Evolutionary conservation across 106 monocot species (phyloP), one percentile per base, ranked within the genome.

Genomic region (Xerophyta viscosa): DNA sequence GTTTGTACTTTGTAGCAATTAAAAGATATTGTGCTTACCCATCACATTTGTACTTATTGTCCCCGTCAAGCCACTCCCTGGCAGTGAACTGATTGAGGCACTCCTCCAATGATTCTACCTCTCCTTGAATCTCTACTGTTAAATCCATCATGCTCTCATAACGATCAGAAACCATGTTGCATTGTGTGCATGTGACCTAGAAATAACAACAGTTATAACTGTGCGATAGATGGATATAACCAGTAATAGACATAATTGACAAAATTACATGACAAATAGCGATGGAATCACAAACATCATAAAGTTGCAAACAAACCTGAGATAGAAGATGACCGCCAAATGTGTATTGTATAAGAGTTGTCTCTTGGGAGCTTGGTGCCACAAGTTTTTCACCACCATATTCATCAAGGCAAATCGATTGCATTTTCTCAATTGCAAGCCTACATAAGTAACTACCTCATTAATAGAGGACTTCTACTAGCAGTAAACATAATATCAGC

Each of bases 81-180:
- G 65, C 58, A 41, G 96, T 96, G 54, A 89, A 89, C 48, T 89
- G 84, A 45, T 85, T 55, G n/a, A 96, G 64, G 53, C 89, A 89
- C 31, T 96, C 75, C 60, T 89, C 79, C 53, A 96, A 66, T 52
- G 96, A 96, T 36, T 77, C 82, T 23, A 65, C 83, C 54, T 81
- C 82, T 4, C 96, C 96, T 52, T 82, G 96, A 64, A 96, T 96
- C 71, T 96, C 88, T 59, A 96, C 88, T 4, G 85, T 89, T 47
- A 96, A 66, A 76, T 96, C 96, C 85, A 96, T 89, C 79, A 96
- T 89, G 50, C 89, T 88, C 45, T 89, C 96, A 66, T 85, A 96
- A 24, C 88, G 80, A 24, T 96, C 89, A 56, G 89, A 96, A 20
- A 89, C 68, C 56, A 46, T 71, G 54, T 77, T 58, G 69, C 94